Base-by-base conservation (phyloP, 1,284 basidiomycete species). In the Tilletia indica region DNA sequence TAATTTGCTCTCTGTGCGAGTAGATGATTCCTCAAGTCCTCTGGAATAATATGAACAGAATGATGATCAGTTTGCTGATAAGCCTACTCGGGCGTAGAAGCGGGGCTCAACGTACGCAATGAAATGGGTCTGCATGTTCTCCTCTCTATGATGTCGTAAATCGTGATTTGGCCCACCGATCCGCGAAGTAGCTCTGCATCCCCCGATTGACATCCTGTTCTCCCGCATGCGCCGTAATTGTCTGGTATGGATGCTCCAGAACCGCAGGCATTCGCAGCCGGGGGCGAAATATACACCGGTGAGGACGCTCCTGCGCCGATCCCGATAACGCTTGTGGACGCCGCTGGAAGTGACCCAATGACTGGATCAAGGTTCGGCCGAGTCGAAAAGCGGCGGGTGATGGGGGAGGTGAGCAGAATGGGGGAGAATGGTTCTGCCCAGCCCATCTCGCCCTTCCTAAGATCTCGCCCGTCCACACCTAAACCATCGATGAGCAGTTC, bases 81-180 rank as follows among this genome's bases (percentile, higher is more conserved):
- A 64, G 16, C 67, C 4, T 21, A 8, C 2, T n/a, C 25, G 34
- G 9, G 4, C 2, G 58, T 25, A 2, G 0, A 39, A 63, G 31
- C 11, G 31, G 21, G 31, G 54, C 19, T 2, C 11, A 12, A 71
- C 70, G 56, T 56, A 71, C 70, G 61, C 4, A 79, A 64, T 38
- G 76, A 76, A 66, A 79, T 78, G 8, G 78, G 78, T 9, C 76
- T 75, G 42, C 78, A 79, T 54, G 76, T 79, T 48, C 78, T 71
- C 45, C 78, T 73, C 48, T 78, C 75, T 34, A 79, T 73, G 70
- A 79, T 78, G 72, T 79, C 76, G 42, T 73, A 70, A 36, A 79
- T 72, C n/a, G 75, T 75, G 70, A 79, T 67, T 4, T 9, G 11
- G 14, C 47, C 31, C 1, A 45, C 16, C 3, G 21, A n/a, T 19